phyloP scores from a whole-genome alignment of 257 asterid genomes.

The Rehmannia glutinosa region DNA sequence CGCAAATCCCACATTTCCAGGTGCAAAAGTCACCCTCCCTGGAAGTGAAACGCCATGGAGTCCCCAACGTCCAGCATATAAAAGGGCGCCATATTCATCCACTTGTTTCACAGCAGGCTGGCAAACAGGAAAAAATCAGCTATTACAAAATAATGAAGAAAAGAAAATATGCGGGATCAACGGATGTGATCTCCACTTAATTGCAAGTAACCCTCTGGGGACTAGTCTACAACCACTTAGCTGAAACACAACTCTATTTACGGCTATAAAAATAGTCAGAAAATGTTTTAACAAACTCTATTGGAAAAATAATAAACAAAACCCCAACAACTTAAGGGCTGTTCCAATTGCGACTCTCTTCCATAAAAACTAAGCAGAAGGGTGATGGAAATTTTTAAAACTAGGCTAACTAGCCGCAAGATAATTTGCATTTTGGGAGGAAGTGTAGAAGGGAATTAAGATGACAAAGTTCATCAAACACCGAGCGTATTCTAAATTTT shows the following conservation, averaged over 20 bases:
- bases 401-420: too few relatives aligned
- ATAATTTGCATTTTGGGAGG: neutral
- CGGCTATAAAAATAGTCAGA: neutral
- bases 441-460: neutral
- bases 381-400: too few relatives aligned
- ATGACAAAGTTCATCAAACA: neutral
- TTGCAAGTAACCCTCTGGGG: neutral
- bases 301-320: neutral
- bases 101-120: constrained; percentile 75
- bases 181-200: constrained; percentile 1
- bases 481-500: neutral
- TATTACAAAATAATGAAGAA: constrained; percentile 12
- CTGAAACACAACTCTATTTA: neutral
- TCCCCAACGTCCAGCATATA: constrained; percentile 96
- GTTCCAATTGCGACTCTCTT: too few relatives aligned
- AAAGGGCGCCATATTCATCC: constrained; percentile 88
- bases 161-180: constrained; percentile 17
- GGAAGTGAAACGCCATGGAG: constrained; percentile 90
- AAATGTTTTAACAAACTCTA: neutral
- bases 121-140: constrained; percentile 9
- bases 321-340: neutral
- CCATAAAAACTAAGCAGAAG: too few relatives aligned
- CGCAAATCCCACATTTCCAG: constrained; percentile 89
- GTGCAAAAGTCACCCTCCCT: constrained; percentile 97
- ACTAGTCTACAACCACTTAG: too few relatives aligned